A percentile compares a stretch with the other conserved stretches of the same genome.
phyloP scores from a whole-genome alignment of 2,329 filamentous ascomycete genomes.

The Fusarium anthophilum region DNA sequence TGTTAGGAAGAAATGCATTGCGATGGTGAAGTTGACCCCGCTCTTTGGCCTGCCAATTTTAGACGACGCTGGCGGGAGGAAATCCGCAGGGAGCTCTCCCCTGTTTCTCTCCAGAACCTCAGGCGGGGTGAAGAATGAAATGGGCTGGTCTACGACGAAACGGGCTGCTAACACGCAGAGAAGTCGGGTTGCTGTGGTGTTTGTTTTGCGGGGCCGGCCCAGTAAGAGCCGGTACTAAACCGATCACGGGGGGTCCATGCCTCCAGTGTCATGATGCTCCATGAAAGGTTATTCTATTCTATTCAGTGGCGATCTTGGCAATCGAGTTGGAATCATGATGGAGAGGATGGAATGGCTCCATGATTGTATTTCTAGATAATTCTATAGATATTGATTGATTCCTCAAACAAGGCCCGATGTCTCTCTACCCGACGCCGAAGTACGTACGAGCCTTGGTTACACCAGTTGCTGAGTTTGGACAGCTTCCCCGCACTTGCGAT shows the following conservation, averaged over 20 bases:
- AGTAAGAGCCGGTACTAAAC: constrained; percentile 3
- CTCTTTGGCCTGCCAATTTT: constrained; percentile 13
- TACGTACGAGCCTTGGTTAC: not conserved
- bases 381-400: not conserved
- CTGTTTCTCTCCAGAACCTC: not conserved
- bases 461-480: constrained; percentile 6
- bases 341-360: not conserved
- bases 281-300: constrained; percentile 11
- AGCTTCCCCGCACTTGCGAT: constrained; percentile 36
- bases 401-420: not conserved
- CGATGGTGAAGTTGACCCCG: constrained; percentile 23
- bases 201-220: constrained; percentile 17
- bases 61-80: not conserved
- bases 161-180: constrained; percentile 16
- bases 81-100: constrained; percentile 3
- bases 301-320: not conserved
- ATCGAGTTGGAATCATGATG: not conserved
- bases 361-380: not conserved
- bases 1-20: not conserved
- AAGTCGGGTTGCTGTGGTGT: constrained; percentile 18
- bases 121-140: not conserved
- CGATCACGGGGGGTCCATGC: constrained; percentile 14
- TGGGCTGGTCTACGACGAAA: constrained; percentile 18
- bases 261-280: not conserved
- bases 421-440: not conserved